Base-by-base conservation (phyloP, 257 asterid genomes). In the Scutellaria minor region DNA sequence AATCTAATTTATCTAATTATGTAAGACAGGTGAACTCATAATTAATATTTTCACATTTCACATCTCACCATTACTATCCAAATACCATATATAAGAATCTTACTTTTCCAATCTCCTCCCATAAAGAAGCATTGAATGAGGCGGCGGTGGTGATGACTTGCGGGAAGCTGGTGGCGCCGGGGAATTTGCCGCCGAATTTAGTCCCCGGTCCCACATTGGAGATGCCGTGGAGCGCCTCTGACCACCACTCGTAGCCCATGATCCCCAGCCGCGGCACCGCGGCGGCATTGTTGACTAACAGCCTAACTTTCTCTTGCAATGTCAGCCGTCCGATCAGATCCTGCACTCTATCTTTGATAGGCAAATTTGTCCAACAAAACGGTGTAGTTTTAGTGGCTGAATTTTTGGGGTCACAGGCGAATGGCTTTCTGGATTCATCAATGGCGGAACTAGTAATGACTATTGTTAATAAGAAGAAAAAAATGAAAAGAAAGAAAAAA, bases 111-210 rank as follows among this genome's bases (percentile, higher is more conserved):
- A 92, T 92, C 57, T 83, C 86, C 69, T 86, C 88, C 93, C 96
- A 92, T 80, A 92, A 37, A 2, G 98, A 83, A 15, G 84, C 83
- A 76, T 92, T 92, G 83, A 88, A 92, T 7, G 98, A 84, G 61
- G 98, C 98, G 9, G 96, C 96, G 20, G 94, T 86, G 14, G 86
- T 84, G 68, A 92, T 88, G 52, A 90, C 96, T 71, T 92, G 98
- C 0, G 98, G 98, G 81, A 92, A 92, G 79, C 96, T 92, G 52
- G 98, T 92, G 72, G 98, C 98, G 56, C 85, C 92, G 11, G 90
- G 96, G 61, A 86, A 86, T 0, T 78, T 81, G 58, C 89, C 96
- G 8, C 92, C 90, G 61, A 92, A 92, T 59, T 62, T 86, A 0
- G 91, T 83, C 55, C 98, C 98, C 0, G 93, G 96, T 0, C 98